Evolutionary conservation across 108 stramenopile genomes (phyloP), one percentile per base, ranked within the genome.

Genomic region (Pelagomonas calceolata): DNA sequence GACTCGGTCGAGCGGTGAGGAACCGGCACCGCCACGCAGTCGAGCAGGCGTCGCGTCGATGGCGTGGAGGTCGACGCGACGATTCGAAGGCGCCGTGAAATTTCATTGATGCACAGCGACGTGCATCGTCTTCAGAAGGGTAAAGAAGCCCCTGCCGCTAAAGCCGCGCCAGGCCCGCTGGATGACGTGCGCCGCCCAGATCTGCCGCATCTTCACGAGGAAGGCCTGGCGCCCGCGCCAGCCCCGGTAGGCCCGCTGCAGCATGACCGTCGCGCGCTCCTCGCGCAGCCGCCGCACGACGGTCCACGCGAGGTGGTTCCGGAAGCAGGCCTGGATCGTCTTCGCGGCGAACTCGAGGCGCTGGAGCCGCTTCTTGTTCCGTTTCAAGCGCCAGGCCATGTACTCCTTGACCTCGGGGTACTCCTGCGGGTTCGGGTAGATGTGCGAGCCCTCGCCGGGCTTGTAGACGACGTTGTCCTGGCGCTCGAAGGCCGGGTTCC

Each of bases 361-460:
- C 26, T 77, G 74, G 46, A 91, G 78, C 15, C 90, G 82, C 80
- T 89, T 90, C 67, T 82, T 84, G 68, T 93, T 91, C 18, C 92
- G 76, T 71, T 78, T 81, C 36, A 93, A 72, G 37, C 92, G 82
- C 92, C 92, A 93, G 15, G 74, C 70, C 92, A 93, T 93, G 85
- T 89, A 91, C 76, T 93, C 92, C 30, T 85, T 78, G 44, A 90
- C 86, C 79, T 91, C 91, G 18, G 91, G 90, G 63, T 82, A 86
- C 17, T 82, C 84, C 66, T 85, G 81, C 4, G 86, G 81, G 70
- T 84, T 73, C 44, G 83, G 73, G 69, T 73, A 73, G 34, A 80
- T 65, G 26, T 43, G 46, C 39, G 71, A 70, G 26, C 80, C 70
- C 18, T 43, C 51, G 31, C 84, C 82, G 32, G 70, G 66, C 32